Conservation (phyloP, 2,329 filamentous ascomycete species). For the Taxawa tesnikishii region DNA sequence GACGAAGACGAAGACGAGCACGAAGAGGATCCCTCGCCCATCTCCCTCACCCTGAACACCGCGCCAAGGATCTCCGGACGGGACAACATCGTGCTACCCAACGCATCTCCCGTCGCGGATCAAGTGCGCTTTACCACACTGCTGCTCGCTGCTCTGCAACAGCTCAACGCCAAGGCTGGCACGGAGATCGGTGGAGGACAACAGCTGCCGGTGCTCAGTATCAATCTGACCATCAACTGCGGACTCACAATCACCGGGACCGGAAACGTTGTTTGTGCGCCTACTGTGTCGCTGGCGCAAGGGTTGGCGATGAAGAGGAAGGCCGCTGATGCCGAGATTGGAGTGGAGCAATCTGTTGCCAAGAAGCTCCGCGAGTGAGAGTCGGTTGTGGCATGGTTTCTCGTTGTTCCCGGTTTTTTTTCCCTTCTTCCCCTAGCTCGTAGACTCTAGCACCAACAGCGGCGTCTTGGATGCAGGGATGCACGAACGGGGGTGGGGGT, state of each 20-base stretch:
- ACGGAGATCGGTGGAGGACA: slow-evolving; percentile 22
- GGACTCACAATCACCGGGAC: slow-evolving; percentile 19
- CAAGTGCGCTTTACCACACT: slow-evolving; percentile 31
- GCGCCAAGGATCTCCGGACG: slow-evolving; percentile 33
- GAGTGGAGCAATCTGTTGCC: too few relatives aligned
- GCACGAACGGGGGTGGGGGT: too few relatives aligned
- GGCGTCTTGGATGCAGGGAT: too few relatives aligned
- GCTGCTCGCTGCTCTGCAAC: slow-evolving; percentile 32
- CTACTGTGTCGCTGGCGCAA: slow-evolving; percentile 5
- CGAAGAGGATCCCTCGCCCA: slow-evolving; percentile 19
- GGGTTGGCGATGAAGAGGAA: slow-evolving; percentile 13
- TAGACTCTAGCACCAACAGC: too few relatives aligned
- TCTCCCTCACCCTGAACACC: slow-evolving; percentile 37
- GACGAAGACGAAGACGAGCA: slow-evolving; percentile 10
- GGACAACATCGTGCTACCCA: too few relatives aligned
- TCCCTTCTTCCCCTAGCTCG: too few relatives aligned
- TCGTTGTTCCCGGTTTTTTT: too few relatives aligned
- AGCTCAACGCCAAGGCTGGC: slow-evolving; percentile 24
- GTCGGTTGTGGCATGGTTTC: too few relatives aligned
- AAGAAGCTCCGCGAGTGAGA: too few relatives aligned
- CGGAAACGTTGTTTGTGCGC: slow-evolving; percentile 18
- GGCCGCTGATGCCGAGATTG: too few relatives aligned
- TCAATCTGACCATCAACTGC: slow-evolving; percentile 29
- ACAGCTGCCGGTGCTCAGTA: slow-evolving; percentile 29
- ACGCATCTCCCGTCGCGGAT: too few relatives aligned